phyloP scores from a whole-genome alignment of 805 yeast genomes.

The Barnettozyma botsteinii region DNA sequence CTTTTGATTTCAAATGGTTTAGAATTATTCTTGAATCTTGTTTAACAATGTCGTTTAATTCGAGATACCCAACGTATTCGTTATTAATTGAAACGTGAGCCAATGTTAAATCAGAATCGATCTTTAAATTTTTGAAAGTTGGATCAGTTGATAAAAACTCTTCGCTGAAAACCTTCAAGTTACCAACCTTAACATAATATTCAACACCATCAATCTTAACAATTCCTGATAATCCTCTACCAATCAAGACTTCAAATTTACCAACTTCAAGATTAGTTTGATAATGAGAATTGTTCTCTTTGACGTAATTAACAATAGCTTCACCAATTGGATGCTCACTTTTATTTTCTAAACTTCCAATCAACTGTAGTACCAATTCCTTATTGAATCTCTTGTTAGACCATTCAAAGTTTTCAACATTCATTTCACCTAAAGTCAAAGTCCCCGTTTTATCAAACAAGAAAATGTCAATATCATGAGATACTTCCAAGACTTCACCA shows the following conservation, averaged over 20 bases:
- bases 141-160: conserved; percentile 13
- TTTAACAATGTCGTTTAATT: conserved; percentile 62
- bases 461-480: conserved; percentile 56
- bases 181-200: conserved; percentile 49
- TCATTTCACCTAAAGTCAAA: conserved; percentile 79
- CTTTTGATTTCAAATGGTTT: conserved; percentile 42
- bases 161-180: conserved; percentile 21
- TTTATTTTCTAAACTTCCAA: conserved; percentile 54
- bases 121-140: conserved; percentile 15
- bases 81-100: conserved; percentile 57
- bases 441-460: conserved; percentile 97
- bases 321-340: conserved; percentile 88
- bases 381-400: conserved; percentile 12
- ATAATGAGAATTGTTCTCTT: conserved; percentile 7
- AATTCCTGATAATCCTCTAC: conserved; percentile 32
- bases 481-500: conserved; percentile 79
- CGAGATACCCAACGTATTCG: conserved; percentile 56
- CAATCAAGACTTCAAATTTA: conserved; percentile 29
- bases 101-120: conserved; percentile 36
- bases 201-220: conserved; percentile 18
- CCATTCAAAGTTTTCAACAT: conserved; percentile 25
- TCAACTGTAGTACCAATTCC: conserved; percentile 39
- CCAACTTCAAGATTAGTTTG: conserved; percentile 10
- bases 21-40: conserved; percentile 60
- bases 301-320: conserved; percentile 48